Percentiles rank a stretch among this genome's conserved stretches.
These are phyloP conservation scores for Metschnikowia matae DNA, from an alignment of 805 yeast species.

Conservation along the genomic window DNA sequence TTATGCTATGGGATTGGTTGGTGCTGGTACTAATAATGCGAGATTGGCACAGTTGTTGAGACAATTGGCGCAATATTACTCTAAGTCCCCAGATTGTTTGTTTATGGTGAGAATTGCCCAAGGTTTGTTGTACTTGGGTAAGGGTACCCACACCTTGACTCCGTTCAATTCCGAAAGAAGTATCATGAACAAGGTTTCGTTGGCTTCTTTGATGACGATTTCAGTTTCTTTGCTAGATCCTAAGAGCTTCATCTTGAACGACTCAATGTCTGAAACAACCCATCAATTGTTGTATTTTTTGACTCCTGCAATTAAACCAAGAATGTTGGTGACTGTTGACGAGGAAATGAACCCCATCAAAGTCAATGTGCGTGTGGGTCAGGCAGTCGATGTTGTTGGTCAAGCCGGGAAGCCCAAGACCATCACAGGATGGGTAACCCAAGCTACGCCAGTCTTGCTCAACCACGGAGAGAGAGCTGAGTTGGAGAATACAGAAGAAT, in stretches of 20 bases:
- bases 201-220: constrained; percentile 85
- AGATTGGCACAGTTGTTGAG: constrained; percentile 93
- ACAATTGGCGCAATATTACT: constrained; percentile 90
- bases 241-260: constrained; percentile 68
- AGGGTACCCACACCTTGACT: constrained; percentile 86
- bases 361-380: constrained; percentile 97
- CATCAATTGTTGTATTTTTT: constrained; percentile 83
- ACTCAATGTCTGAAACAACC: constrained; percentile 43
- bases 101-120: constrained; percentile 94
- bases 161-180: constrained; percentile 89
- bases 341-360: constrained; percentile 87
- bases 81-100: constrained; percentile 83
- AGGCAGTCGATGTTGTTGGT: constrained; percentile 97
- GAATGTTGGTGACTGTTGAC: constrained; percentile 89
- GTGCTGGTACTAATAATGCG: constrained; percentile 98
- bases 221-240: constrained; percentile 85
- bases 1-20: constrained; percentile 95
- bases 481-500: constrained; percentile 84
- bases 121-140: constrained; percentile 92
- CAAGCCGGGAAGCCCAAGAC: constrained; percentile 99
- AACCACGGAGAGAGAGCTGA: constrained; percentile 97
- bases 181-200: constrained; percentile 79
- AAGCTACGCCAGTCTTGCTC: constrained; percentile 91
- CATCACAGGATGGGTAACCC: constrained; percentile 99
- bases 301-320: constrained; percentile 86